Conservation (phyloP, 768 basidiomycete genomes). For the Tricholoma furcatifolium region DNA sequence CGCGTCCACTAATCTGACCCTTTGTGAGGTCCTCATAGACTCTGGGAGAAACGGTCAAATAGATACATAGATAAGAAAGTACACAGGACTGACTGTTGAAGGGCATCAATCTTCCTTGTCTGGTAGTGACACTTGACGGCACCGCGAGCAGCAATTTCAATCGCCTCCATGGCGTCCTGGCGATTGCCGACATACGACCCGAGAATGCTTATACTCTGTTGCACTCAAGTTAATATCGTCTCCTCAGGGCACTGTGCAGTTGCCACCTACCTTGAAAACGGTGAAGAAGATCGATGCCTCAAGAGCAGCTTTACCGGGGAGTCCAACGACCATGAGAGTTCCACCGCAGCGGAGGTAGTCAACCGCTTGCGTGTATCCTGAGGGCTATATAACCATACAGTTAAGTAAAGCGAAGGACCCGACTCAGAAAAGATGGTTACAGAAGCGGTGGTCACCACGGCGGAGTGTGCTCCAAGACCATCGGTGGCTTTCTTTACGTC, state of each 20-base stretch:
- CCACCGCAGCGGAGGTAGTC: conserved; percentile 77
- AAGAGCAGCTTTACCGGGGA: conserved; percentile 63
- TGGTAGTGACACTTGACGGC: conserved; percentile 62
- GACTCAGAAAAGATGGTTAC: conserved; percentile 22
- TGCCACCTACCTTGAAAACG: conserved; percentile 48
- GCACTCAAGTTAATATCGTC: conserved; percentile 18
- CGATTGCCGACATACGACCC: conserved; percentile 68
- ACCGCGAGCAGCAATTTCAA: conserved; percentile 71
- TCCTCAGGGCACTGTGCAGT: neutral
- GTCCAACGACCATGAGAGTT: conserved; percentile 75
- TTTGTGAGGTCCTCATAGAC: conserved; percentile 40
- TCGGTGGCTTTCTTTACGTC: conserved; percentile 63
- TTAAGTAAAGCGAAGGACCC: neutral
- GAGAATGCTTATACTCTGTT: conserved; percentile 51
- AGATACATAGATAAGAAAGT: neutral
- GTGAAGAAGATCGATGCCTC: conserved; percentile 71
- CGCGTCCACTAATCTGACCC: conserved; percentile 48
- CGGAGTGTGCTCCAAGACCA: conserved; percentile 72
- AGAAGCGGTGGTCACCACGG: conserved; percentile 59
- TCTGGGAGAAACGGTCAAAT: conserved; percentile 16
- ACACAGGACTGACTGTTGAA: conserved; percentile 45
- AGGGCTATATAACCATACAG: conserved; percentile 19
- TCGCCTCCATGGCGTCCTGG: conserved; percentile 81
- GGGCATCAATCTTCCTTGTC: conserved; percentile 45
- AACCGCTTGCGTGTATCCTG: conserved; percentile 54